Conservation (phyloP, 139 green algal genomes). For the Axilococcus clingmanii region DNA sequence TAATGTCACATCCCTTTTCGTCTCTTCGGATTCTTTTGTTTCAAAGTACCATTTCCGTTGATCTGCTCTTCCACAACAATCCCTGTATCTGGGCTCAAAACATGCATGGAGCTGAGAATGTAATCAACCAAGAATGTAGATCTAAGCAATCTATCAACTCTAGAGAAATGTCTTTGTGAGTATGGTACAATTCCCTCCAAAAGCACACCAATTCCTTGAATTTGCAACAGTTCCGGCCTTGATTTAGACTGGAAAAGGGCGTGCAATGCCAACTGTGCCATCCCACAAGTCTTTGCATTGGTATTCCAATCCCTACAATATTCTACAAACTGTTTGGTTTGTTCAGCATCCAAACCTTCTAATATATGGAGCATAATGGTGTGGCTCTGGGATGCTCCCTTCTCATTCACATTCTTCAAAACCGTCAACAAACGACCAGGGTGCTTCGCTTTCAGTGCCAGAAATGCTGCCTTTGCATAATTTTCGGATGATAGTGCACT, state of each 20-base stretch:
- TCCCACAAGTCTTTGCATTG: slow-evolving; percentile 65
- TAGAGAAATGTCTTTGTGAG: slow-evolving; percentile 67
- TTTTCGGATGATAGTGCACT: slow-evolving; percentile 65
- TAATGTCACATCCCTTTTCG: no score
- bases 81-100: slow-evolving; percentile 36
- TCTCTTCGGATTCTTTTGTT: slow-evolving; percentile 4
- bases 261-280: slow-evolving; percentile 69
- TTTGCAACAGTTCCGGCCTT: slow-evolving; percentile 33
- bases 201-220: slow-evolving; percentile 53
- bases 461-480: slow-evolving; percentile 36
- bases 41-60: neutral
- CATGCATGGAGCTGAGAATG: slow-evolving; percentile 62
- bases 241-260: slow-evolving; percentile 45
- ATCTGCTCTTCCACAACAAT: neutral
- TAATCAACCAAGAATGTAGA: slow-evolving; percentile 80
- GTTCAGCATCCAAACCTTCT: neutral
- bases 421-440: slow-evolving; percentile 65
- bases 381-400: neutral
- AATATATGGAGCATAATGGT: slow-evolving; percentile 6
- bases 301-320: slow-evolving; percentile 89
- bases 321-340: slow-evolving; percentile 16
- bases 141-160: slow-evolving; percentile 70
- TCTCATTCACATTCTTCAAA: slow-evolving; percentile 26
- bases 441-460: slow-evolving; percentile 77
- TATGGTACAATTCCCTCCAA: slow-evolving; percentile 74